Evolutionary conservation across 139 green algal genomes (phyloP), one percentile per base, ranked within the genome.

Genomic region (Picocystis salinarum): DNA sequence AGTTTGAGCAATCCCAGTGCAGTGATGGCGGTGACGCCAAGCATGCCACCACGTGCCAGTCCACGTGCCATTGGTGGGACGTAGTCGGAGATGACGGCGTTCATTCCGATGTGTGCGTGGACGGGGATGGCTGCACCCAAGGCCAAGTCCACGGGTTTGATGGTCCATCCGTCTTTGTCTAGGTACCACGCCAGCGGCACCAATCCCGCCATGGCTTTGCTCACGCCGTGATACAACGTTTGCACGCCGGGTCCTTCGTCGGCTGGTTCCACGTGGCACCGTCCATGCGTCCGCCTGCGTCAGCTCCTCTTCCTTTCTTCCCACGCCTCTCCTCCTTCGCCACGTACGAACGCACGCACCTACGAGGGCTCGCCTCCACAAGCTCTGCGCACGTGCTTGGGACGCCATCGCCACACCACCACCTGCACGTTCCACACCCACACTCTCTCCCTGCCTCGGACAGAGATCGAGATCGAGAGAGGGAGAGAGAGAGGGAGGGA

Each of bases 41-140:
- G 64, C 28, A 77, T 42, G 33, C 57, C 65, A 15, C 40, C 40
- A 4, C 77, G 67, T 0, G 58, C 55, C 12, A 59, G 41, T 7
- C 36, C 36, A 19, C 36, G 24, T 20, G 26, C 26, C n/a, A n/a
- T n/a, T n/a, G n/a, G n/a, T n/a, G n/a, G 64, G 1, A 82, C 46
- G 40, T 88, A 88, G 58, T 88, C 77, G 7, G 67, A 74, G 18
- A 88, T 55, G 9, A 76, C 33, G 3, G 60, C 60, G 50, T 85
- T 85, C 34, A 75, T 71, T 18, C 51, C 59, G 30, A 82, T 70
- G 52, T 82, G 73, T 17, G 67, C 66, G 61, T 85, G 75, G 5
- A 80, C 26, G 10, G 73, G 73, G 18, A 82, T 64, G 9, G 25
- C 45, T 11, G 24, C 28, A 12, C n/a, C 25, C 30, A 52, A 31